phyloP scores from a whole-genome alignment of 345 rosid genomes.

The Rhodomyrtus tomentosa region DNA sequence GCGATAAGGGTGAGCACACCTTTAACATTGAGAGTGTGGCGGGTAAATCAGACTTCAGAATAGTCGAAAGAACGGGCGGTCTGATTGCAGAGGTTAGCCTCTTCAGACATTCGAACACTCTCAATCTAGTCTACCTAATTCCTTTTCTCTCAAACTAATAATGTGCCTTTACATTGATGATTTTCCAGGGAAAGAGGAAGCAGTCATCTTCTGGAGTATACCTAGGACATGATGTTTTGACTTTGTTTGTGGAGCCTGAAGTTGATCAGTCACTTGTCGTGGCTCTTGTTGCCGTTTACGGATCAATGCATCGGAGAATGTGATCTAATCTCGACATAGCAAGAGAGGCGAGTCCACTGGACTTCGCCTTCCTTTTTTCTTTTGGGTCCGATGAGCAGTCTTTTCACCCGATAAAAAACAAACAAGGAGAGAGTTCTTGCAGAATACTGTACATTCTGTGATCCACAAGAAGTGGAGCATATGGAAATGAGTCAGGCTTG shows the following conservation, averaged over 20 bases:
- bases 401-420: not conserved
- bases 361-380: not conserved
- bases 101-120: not conserved
- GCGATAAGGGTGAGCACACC: not conserved
- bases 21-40: conserved; percentile 1
- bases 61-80: conserved; percentile 11
- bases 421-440: not conserved
- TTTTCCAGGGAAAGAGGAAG: conserved; percentile 40
- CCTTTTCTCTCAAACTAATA: not conserved
- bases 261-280: conserved; percentile 36
- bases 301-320: conserved; percentile 31
- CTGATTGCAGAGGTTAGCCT: conserved; percentile 30
- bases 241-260: conserved; percentile 35
- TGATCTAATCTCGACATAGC: not conserved
- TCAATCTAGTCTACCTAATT: not conserved
- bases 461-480: not conserved
- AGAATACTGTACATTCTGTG: not conserved
- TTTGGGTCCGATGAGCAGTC: not conserved
- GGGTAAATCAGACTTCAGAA: conserved; percentile 17
- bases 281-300: conserved; percentile 37
- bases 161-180: not conserved
- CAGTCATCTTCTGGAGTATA: conserved; percentile 33
- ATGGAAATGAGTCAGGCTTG: not conserved
- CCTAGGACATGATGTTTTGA: conserved; percentile 40
- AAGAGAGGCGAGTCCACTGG: not conserved